A percentile compares a stretch with the other conserved stretches of the same genome.
Conservation (phyloP, 2,329 filamentous ascomycete genomes). For the Neonectria neomacrospora region DNA sequence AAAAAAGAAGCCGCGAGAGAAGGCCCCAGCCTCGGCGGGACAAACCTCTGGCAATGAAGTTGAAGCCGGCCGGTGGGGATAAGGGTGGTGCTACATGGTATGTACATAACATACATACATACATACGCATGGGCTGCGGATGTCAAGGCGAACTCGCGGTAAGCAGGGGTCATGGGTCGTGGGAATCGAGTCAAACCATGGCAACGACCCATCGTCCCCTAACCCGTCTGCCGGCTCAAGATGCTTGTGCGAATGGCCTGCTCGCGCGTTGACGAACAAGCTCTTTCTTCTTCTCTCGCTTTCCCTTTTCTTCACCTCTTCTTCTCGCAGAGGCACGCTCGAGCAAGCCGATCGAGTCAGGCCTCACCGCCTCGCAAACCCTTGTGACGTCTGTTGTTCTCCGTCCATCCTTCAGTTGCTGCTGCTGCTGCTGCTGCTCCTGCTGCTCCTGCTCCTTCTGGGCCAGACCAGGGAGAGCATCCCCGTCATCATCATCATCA, state of each 20-base stretch:
- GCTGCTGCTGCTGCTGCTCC: too few relatives aligned
- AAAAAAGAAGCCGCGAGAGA: neutral
- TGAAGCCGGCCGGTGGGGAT: neutral
- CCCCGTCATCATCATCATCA: neutral
- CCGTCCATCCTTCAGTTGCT: constrained; percentile 5
- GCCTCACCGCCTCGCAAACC: constrained; percentile 17
- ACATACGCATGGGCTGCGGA: constrained; percentile 10
- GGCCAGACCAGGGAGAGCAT: neutral
- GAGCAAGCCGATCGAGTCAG: constrained; percentile 9
- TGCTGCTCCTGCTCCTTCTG: too few relatives aligned
- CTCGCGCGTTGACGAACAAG: constrained; percentile 19
- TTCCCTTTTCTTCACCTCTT: constrained; percentile 1
- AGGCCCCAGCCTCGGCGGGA: constrained; percentile 2
- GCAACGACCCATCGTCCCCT: constrained; percentile 14
- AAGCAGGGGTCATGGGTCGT: neutral
- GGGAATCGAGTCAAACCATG: constrained; percentile 3
- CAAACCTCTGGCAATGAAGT: neutral
- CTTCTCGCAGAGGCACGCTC: neutral
- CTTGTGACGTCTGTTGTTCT: neutral
- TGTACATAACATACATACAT: too few relatives aligned
- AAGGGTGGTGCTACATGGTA: too few relatives aligned
- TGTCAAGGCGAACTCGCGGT: constrained; percentile 19
- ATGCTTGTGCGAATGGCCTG: constrained; percentile 19
- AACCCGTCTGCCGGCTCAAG: constrained; percentile 12
- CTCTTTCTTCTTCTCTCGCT: neutral